Evolutionary conservation across 192 early-diverging fungal species (phyloP).

Genomic region (Linnemannia elongata): DNA sequence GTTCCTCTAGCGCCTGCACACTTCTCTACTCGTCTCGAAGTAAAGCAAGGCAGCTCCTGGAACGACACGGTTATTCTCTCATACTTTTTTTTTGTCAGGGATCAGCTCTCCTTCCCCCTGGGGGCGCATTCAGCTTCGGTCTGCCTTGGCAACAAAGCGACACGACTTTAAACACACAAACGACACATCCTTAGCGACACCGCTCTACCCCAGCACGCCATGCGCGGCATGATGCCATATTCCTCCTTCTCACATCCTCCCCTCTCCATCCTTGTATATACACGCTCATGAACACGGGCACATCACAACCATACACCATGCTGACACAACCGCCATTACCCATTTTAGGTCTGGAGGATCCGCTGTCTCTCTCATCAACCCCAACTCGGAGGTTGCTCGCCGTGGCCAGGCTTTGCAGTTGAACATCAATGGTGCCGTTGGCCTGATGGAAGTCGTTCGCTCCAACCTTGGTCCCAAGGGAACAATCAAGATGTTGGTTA

Average conservation of each 20-base stretch:
- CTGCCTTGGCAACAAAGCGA: background rate
- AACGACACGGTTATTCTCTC: background rate
- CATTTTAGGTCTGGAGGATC: slow-evolving; percentile 64
- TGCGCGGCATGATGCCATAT: background rate
- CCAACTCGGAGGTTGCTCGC: slow-evolving; percentile 98
- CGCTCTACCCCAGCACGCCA: background rate
- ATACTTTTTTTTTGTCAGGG: background rate
- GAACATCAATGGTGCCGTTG: slow-evolving; percentile 96
- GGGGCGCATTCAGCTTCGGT: background rate
- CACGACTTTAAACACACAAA: background rate
- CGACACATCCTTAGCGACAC: background rate
- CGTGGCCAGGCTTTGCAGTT: slow-evolving; percentile 97
- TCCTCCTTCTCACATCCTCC: background rate
- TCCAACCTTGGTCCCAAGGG: slow-evolving; percentile 98
- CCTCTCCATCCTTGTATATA: background rate
- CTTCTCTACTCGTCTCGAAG: background rate
- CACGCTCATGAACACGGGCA: background rate
- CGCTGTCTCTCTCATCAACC: slow-evolving; percentile 95
- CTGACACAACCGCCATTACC: background rate
- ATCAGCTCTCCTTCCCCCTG: background rate
- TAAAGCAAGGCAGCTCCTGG: background rate
- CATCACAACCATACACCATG: background rate
- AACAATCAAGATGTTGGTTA: slow-evolving; percentile 99
- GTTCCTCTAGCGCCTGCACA: background rate
- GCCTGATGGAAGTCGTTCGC: slow-evolving; percentile 95